Base-by-base conservation (phyloP, 192 early-diverging fungal genomes). In the Umbelopsis sp. region DNA sequence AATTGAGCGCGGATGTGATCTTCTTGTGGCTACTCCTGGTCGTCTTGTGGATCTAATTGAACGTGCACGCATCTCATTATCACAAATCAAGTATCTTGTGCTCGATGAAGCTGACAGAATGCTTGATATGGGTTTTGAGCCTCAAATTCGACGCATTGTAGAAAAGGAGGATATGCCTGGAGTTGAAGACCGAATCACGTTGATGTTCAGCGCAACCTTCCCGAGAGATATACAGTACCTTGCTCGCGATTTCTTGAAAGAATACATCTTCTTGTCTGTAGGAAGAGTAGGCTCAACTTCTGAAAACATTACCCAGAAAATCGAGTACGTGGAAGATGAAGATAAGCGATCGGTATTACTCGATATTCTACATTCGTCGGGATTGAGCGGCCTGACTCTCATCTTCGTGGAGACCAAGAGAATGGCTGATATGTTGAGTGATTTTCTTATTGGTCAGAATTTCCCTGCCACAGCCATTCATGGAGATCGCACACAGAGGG, bases 371-470 rank as follows among this genome's bases (percentile, higher is more conserved):
- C 81, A 80, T 21, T 85, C 88, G 10, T 83, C 79, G 44, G 71
- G 70, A 54, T 82, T 84, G 53, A 80, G 77, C 52, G 82, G 85
- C 12, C 53, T 96, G 74, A 98, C 97, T 10, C 83, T 99, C 41
- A 95, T 99, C 59, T 99, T 99, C 85, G 96, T 97, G 17, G 96
- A 97, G 81, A 99, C 97, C 69, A 99, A 97, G 85, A 88, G 94
- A 54, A 90, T 90, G 84, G 96, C 96, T 16, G 97, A 98, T 76
- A 88, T 91, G 62, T 87, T 98, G 25, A 91, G 87, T 72, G 91
- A 95, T 80, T 93, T 91, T 65, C 82, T 99, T 72, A 75, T 88
- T 36, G 70, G 82, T 72, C 82, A 90, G 72, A 83, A 82, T 74
- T 95, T 97, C 81, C 91, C 93, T n/a, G 96, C 96, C 16, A 95